Evolutionary conservation across 441 rosid genomes (phyloP).

Genomic region (Corymbia calophylla): DNA sequence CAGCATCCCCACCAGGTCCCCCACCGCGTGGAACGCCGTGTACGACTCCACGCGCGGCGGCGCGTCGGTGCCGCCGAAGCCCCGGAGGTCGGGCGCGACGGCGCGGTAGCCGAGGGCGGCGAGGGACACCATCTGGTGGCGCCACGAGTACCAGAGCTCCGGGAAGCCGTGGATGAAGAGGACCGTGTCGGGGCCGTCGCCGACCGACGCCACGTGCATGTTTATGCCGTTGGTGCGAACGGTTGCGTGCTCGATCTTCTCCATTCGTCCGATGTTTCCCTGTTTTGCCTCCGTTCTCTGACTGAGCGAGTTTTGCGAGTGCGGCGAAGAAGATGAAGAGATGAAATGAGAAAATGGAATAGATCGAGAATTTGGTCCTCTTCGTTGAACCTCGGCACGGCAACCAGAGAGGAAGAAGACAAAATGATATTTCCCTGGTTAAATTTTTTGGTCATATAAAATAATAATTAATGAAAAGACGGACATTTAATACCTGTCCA

Average conservation of each 20-base stretch:
- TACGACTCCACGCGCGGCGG: slow-evolving; percentile 25
- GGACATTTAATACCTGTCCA: neutral
- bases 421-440: neutral
- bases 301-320: neutral
- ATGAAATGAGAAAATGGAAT: neutral
- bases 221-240: slow-evolving; percentile 46
- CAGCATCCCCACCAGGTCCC: slow-evolving; percentile 48
- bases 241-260: slow-evolving; percentile 49
- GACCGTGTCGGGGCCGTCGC: slow-evolving; percentile 37
- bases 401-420: neutral
- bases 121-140: slow-evolving; percentile 52
- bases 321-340: neutral
- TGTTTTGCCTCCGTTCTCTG: neutral
- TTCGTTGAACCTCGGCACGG: neutral
- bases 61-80: slow-evolving; percentile 50
- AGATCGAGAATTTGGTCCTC: neutral
- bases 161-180: slow-evolving; percentile 70
- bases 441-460: neutral
- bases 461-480: neutral
- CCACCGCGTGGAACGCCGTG: slow-evolving; percentile 41
- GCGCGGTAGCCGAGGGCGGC: slow-evolving; percentile 43
- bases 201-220: slow-evolving; percentile 44
- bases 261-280: slow-evolving; percentile 20
- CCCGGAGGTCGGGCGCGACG: slow-evolving; percentile 65
- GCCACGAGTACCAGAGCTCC: slow-evolving; percentile 62